A percentile compares a stretch with the other conserved stretches of the same genome.
phyloP scores from a whole-genome alignment of 306 rosid species.

The Pyrus pyrifolia region DNA sequence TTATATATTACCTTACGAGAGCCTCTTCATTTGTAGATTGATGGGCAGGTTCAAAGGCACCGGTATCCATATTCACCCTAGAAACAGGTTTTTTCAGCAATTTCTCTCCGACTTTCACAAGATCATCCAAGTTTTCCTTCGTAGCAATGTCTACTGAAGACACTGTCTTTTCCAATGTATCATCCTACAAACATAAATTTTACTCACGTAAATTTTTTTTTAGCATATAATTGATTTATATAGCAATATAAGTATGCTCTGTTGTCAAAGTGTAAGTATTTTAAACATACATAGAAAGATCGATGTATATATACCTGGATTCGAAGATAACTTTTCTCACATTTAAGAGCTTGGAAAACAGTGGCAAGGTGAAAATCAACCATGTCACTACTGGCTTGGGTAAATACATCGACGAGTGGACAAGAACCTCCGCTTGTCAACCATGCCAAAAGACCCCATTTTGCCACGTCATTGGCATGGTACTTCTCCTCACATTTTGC shows the following conservation, averaged over 20 bases:
- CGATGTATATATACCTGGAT: conserved; percentile 9
- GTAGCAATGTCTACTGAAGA: conserved; percentile 27
- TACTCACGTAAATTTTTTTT: background rate
- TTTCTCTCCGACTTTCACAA: conserved; percentile 24
- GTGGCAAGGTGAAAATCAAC: conserved; percentile 19
- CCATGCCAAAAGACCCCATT: conserved; percentile 35
- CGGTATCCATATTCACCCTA: conserved; percentile 23
- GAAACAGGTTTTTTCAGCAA: conserved; percentile 28
- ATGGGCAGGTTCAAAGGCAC: conserved; percentile 8
- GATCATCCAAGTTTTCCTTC: conserved; percentile 19
- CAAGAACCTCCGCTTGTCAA: conserved; percentile 8
- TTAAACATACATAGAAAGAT: background rate
- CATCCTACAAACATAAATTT: background rate
- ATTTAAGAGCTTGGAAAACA: conserved; percentile 23
- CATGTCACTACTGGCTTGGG: conserved; percentile 27
- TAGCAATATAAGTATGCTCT: background rate
- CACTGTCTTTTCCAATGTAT: background rate
- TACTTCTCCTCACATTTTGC: conserved; percentile 20
- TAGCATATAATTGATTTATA: background rate
- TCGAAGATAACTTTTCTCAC: conserved; percentile 20
- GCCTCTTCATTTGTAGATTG: conserved; percentile 27
- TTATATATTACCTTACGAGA: conserved; percentile 17
- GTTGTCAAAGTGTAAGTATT: background rate
- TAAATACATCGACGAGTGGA: conserved; percentile 21
- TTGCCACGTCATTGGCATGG: conserved; percentile 21